Base-by-base conservation (phyloP, 176 grass and related monocot species). In the Cenchrus americanus region DNA sequence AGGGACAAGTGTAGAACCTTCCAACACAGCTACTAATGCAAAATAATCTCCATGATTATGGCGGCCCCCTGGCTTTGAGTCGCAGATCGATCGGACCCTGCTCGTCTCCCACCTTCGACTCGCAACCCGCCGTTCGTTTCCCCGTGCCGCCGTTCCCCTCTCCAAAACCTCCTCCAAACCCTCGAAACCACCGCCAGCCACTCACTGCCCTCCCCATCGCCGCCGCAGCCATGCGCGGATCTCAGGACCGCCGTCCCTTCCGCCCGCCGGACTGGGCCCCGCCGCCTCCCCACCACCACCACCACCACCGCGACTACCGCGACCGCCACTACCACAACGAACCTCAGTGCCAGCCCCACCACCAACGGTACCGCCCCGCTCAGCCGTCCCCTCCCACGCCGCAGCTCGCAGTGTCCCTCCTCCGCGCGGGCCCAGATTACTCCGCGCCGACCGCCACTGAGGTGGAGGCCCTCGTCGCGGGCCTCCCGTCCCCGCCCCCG, bases 391-490 rank as follows among this genome's bases (percentile, higher is more conserved):
- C 10, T 12, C 23, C 73, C 9, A 47, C 13, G 14, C 62, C 78
- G 51, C 62, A 50, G 66, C 87, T 92, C 77, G n/a, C 22, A 4
- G 85, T 95, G 17, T 14, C 82, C 42, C 89, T 95, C 54, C 22
- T 83, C 63, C 78, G 85, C 43, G 72, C 62, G 54, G 72, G 60
- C 12, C 37, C 66, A 32, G 24, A 78, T 62, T 8, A 40, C 13
- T 69, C 89, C 61, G 14, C 22, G 21, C 79, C 79, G 13, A 60
- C 82, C 21, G 74, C 75, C 53, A 62, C 66, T 19, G 91, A 90
- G 48, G 69, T 93, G 2, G 62, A 93, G 79, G 81, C 87, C 53
- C 80, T 98, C 71, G 51, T 98, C 13, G 50, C 77, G 11, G 74
- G 67, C 24, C 87, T 87, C 42, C 64, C 74, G 18, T 66, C 71